Base-by-base conservation (phyloP, 176 grass and related monocot species). In the Cenchrus americanus region DNA sequence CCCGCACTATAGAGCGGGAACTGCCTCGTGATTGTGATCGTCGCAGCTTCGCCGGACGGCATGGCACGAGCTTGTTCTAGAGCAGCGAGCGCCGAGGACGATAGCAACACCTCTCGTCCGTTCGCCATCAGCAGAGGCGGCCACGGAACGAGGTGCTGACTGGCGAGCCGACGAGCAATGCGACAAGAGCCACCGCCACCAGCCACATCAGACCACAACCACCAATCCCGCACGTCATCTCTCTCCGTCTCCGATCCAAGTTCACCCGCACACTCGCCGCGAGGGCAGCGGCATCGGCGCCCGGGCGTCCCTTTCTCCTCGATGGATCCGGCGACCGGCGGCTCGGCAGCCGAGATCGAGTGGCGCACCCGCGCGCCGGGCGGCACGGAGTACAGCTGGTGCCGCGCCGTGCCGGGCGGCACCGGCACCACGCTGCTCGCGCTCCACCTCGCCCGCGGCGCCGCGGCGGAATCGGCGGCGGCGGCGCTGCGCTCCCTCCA, bases 391-490 rank as follows among this genome's bases (percentile, higher is more conserved):
- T 49, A 87, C 85, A 75, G 80, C 82, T 98, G 87, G 91, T 92
- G 69, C 82, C 89, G 83, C 78, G 89, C 93, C 51, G 87, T 95
- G 53, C 87, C 89, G 41, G 89, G 93, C 73, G 96, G 96, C 78
- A 95, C 96, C 4, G 93, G 96, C 23, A 90, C 83, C 27, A 88
- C 91, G 83, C 89, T 96, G 68, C 85, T 95, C 79, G 85, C 89
- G 26, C 15, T 98, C 76, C 83, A 74, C 69, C 87, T 95, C 80
- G 77, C 85, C 59, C 76, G 60, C 59, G 58, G 86, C 76, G 84
- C 73, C 73, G 62, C 80, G 10, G 57, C 73, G 46, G 46, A 37
- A 37, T 37, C 72, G 18, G 41, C 44, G 17, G 23, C 24, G 1
- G 13, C 79, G 8, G 17, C 49, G 24, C 68, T 98, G 50, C 30